Percentiles rank a stretch among this genome's conserved stretches.
phyloP scores from a whole-genome alignment of 352 stramenopile genomes.

The Phytophthora multivora region DNA sequence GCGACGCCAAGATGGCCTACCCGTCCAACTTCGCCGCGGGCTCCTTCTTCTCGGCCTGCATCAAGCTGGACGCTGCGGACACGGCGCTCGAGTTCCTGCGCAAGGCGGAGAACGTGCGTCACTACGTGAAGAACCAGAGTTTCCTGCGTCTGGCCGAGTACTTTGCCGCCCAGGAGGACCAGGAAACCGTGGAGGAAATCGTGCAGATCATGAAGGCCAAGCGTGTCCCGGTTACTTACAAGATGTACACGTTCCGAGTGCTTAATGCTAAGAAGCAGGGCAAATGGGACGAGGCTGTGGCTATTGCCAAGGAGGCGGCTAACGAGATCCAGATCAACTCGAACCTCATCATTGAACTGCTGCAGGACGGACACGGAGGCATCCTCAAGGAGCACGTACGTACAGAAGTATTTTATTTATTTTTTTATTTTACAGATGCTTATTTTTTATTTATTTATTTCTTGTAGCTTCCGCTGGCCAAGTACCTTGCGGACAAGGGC shows the following conservation, averaged over 20 bases:
- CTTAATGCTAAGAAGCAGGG: conserved; percentile 66
- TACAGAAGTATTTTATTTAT: not conserved
- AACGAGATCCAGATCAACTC: conserved; percentile 79
- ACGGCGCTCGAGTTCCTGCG: conserved; percentile 76
- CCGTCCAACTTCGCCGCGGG: conserved; percentile 61
- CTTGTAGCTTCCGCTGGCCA: conserved; percentile 64
- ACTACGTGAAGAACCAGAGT: conserved; percentile 83
- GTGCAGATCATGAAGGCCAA: conserved; percentile 53
- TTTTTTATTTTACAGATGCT: not conserved
- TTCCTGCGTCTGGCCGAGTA: conserved; percentile 75
- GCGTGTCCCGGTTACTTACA: conserved; percentile 57
- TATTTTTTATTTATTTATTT: not conserved
- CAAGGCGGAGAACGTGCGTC: conserved; percentile 67
- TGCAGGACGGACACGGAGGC: conserved; percentile 65
- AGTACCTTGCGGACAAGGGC: conserved; percentile 83
- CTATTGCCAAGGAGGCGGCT: conserved; percentile 68
- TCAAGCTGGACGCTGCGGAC: conserved; percentile 64
- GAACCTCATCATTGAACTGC: conserved; percentile 70
- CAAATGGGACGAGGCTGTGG: conserved; percentile 63
- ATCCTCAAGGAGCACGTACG: conserved; percentile 61
- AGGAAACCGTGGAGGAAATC: conserved; percentile 68
- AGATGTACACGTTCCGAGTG: conserved; percentile 79
- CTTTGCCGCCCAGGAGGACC: conserved; percentile 56
- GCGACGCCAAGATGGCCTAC: conserved; percentile 80
- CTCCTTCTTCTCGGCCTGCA: conserved; percentile 70